Percentiles rank a stretch among this genome's conserved stretches.
Conservation (phyloP, 1,284 basidiomycete species). For the Singerocomus rubriflavus region DNA sequence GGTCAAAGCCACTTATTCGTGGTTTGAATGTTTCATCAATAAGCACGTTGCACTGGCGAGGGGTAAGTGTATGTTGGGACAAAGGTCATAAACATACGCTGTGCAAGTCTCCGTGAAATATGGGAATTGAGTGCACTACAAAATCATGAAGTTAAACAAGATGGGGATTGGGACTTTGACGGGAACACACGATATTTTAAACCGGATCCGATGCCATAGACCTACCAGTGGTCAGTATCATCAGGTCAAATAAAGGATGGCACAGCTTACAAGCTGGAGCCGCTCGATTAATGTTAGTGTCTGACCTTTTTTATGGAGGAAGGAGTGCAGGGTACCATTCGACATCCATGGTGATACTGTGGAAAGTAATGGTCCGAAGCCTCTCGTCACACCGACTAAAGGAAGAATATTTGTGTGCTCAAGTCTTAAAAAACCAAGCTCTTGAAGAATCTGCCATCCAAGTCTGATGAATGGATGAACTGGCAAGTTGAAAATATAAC, state of each 20-base stretch:
- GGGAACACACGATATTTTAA: slow-evolving; percentile 6
- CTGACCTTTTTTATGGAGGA: background rate
- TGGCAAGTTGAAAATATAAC: background rate
- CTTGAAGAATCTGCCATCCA: background rate
- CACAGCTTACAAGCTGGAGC: background rate
- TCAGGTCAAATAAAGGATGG: background rate
- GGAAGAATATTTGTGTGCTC: slow-evolving; percentile 8
- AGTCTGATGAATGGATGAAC: background rate
- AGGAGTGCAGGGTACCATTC: slow-evolving; percentile 6
- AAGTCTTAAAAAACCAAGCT: slow-evolving; percentile 7
- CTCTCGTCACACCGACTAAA: slow-evolving; percentile 3
- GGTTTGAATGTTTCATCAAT: slow-evolving; percentile 1
- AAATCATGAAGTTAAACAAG: background rate
- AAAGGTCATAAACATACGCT: background rate
- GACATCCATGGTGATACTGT: slow-evolving; percentile 1
- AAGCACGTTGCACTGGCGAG: slow-evolving; percentile 9
- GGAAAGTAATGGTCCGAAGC: background rate
- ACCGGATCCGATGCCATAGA: background rate
- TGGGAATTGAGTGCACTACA: slow-evolving; percentile 9
- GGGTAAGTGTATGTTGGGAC: background rate
- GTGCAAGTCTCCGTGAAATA: slow-evolving; percentile 12
- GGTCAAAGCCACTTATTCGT: slow-evolving; percentile 10
- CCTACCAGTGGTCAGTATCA: background rate
- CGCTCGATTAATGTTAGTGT: background rate
- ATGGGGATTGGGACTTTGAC: rapidly evolving